Conservation (phyloP, 257 asterid genomes). For the Capsicum rhomboideum region DNA sequence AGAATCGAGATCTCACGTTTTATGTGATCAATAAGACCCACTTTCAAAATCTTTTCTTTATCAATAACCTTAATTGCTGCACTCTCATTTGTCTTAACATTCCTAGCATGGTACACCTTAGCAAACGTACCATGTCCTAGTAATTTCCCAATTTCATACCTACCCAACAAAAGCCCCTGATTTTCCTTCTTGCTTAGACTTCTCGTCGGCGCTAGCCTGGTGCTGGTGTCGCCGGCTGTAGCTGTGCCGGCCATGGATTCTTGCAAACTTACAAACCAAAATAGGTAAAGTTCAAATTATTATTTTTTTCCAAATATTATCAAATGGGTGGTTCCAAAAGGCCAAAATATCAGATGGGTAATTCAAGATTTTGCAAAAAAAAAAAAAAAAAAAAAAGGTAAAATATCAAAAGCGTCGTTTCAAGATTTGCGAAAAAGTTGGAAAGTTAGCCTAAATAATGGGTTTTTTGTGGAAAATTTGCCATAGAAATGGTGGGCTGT, state of each 20-base stretch:
- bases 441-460: neutral
- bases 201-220: slow-evolving; percentile 10
- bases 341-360: neutral
- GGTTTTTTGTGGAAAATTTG: neutral
- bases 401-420: too few relatives aligned
- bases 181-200: slow-evolving; percentile 28
- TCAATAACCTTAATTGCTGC: slow-evolving; percentile 90
- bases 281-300: neutral
- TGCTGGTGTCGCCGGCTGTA: slow-evolving; percentile 3
- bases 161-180: slow-evolving; percentile 53
- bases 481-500: neutral
- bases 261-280: neutral
- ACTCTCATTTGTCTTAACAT: slow-evolving; percentile 53
- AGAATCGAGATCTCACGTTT: slow-evolving; percentile 93
- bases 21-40: slow-evolving; percentile 66
- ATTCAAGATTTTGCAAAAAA: neutral
- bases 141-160: slow-evolving; percentile 66
- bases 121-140: slow-evolving; percentile 91
- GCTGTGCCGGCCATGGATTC: slow-evolving; percentile 3
- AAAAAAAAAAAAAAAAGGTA: neutral
- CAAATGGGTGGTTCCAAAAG: neutral
- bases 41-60: slow-evolving; percentile 74
- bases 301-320: neutral
- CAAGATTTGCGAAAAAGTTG: neutral
- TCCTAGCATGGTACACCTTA: slow-evolving; percentile 80